phyloP scores from a whole-genome alignment of 73 alveolate genomes.

The Strombidium stylifer region DNA sequence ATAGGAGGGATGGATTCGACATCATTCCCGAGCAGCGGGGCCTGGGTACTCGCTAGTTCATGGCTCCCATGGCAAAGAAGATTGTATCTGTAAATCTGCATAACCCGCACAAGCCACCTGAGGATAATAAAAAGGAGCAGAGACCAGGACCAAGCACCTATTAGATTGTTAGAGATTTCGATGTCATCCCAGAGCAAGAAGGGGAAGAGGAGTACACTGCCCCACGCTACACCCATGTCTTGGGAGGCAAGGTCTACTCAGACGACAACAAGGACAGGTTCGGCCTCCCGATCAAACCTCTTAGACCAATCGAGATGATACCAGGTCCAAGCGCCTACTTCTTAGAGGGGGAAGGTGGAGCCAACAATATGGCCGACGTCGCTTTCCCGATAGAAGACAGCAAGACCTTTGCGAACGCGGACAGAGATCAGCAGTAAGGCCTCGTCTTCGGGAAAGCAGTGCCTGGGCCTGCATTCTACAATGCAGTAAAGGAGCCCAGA shows the following conservation, averaged over 20 bases:
- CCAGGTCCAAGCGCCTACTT: too few species aligned
- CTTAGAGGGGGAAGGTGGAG: conserved; percentile 17
- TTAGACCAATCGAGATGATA: conserved; percentile 11
- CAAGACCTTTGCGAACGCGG: not conserved
- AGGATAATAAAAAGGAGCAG: not conserved
- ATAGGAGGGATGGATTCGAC: conserved; percentile 16
- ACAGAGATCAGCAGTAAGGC: too few species aligned
- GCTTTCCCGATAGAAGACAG: conserved; percentile 5
- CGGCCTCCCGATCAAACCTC: conserved; percentile 44
- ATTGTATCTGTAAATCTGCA: conserved; percentile 62
- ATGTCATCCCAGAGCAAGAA: conserved; percentile 2
- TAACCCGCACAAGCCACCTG: conserved; percentile 66
- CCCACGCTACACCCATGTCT: not conserved
- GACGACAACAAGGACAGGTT: conserved; percentile 49
- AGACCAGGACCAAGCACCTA: conserved; percentile 80
- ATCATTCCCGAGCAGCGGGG: conserved; percentile 4
- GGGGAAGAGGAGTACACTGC: not conserved
- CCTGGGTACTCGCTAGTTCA: conserved; percentile 31
- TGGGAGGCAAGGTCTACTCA: conserved; percentile 9
- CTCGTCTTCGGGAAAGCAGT: conserved; percentile 22
- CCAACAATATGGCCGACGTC: conserved; percentile 13
- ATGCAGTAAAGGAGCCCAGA: conserved; percentile 60
- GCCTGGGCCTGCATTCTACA: conserved; percentile 80
- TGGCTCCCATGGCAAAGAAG: conserved; percentile 37
- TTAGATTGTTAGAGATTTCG: too few species aligned